Base-by-base conservation (phyloP, 2,329 filamentous ascomycete species). In the Hypoxylon sp. region DNA sequence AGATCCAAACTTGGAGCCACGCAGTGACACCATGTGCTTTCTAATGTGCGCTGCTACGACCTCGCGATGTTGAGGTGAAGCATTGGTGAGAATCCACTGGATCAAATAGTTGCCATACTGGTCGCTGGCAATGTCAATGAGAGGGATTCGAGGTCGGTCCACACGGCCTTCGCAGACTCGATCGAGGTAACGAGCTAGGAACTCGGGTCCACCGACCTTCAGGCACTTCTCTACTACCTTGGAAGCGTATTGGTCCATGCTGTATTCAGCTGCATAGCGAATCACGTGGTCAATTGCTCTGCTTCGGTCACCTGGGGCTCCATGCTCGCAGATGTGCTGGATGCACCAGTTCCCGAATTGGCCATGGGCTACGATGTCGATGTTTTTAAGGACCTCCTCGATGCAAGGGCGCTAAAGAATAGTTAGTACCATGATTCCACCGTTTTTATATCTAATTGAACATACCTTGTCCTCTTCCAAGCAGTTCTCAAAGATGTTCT, bases 291-390 rank as follows among this genome's bases (percentile, higher is more conserved):
- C 95, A 74, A 97, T 91, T 45, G 96, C 96, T 71, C 94, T 91
- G 79, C 91, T 95, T 73, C 95, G 94, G 79, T 99, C 96, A 40
- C 91, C 89, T 30, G 94, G 91, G 61, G 91, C 91, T 52, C 96
- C 95, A 76, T 99, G 96, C 79, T 99, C 96, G 80, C 96, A 99
- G 73, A 99, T 93, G 80, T 99, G 96, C 81, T 99, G 96, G 74
- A 99, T 98, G 82, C 96, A 99, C 96, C 96, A 99, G 78, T 99
- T 99, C 59, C 96, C 96, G 76, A 99, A 99, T 77, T 99, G 96
- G 24, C 96, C 96, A 77, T 97, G 95, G 63, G 96, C 92, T 74
- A 99, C 93, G 67, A 97, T 92, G 80, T 99, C 93, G 73, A 99
- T 97, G 77, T 96, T 97, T 65, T 87, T 88, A 60, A 99, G 87